Percentiles rank a stretch among this genome's conserved stretches.
These are phyloP conservation scores for Salix koriyanagi DNA, from an alignment of 345 rosid genomes.

Conservation along the genomic window DNA sequence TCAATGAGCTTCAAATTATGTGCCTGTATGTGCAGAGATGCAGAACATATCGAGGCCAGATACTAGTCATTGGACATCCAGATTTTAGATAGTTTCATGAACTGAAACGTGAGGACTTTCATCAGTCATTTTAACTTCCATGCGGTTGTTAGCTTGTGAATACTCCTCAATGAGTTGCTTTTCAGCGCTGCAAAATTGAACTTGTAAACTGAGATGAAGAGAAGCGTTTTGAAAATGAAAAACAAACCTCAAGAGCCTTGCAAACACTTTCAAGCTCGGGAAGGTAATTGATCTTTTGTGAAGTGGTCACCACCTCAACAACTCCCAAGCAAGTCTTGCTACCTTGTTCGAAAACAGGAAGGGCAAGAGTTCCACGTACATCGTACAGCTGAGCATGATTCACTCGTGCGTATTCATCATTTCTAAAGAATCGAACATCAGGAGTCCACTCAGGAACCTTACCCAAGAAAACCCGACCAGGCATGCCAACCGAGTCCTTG, in stretches of 20 bases:
- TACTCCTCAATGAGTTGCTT: background rate
- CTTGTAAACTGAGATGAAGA: conserved; percentile 1
- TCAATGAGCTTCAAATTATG: background rate
- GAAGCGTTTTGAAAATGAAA: conserved; percentile 2
- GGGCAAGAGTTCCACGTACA: conserved; percentile 82
- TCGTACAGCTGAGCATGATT: conserved; percentile 63
- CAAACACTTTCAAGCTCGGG: conserved; percentile 80
- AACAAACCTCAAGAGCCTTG: conserved; percentile 80
- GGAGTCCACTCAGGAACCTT: conserved; percentile 97
- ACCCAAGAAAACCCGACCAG: conserved; percentile 77
- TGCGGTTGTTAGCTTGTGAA: background rate
- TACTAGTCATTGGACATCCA: background rate
- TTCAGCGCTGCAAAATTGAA: background rate
- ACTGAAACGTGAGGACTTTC: background rate
- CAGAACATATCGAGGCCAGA: background rate
- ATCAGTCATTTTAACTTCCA: too few species aligned
- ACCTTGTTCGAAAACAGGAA: conserved; percentile 87
- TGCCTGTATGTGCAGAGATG: background rate
- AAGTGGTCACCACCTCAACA: conserved; percentile 80
- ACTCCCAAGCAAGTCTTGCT: conserved; percentile 84
- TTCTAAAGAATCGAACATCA: conserved; percentile 79
- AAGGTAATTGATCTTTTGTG: conserved; percentile 54
- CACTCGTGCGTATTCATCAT: conserved; percentile 80
- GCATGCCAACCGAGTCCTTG: conserved; percentile 61
- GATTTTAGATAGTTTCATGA: background rate